phyloP scores from a whole-genome alignment of 2,329 filamentous ascomycete genomes.

The Fusarium camptoceras region DNA sequence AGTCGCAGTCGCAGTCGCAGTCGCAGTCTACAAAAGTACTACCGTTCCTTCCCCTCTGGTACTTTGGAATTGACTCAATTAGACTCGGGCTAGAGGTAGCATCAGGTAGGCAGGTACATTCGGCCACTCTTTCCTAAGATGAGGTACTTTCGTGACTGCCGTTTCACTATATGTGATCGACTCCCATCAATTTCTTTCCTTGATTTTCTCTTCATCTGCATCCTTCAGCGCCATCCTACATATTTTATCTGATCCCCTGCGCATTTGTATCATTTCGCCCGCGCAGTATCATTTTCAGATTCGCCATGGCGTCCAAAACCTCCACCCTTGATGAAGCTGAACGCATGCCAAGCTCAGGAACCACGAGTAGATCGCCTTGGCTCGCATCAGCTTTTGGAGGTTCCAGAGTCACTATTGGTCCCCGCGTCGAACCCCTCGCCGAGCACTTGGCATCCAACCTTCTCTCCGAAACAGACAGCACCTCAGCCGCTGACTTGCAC shows the following conservation, averaged over 20 bases:
- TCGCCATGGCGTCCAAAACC: slow-evolving; percentile 16
- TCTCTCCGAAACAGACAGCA: slow-evolving; percentile 53
- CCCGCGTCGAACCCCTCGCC: slow-evolving; percentile 62
- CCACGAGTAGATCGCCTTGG: slow-evolving; percentile 39
- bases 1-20: slow-evolving; percentile 1
- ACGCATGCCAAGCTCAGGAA: slow-evolving; percentile 4
- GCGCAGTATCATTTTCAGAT: background rate
- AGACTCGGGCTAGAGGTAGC: background rate
- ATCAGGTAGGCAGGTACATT: background rate
- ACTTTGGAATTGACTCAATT: background rate
- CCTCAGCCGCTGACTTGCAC: slow-evolving; percentile 61
- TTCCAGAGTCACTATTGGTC: slow-evolving; percentile 57
- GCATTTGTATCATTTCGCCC: background rate
- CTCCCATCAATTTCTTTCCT: background rate
- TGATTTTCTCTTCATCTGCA: background rate
- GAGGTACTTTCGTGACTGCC: slow-evolving; percentile 7
- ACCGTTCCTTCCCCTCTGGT: background rate
- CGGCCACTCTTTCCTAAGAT: background rate
- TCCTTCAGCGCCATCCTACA: background rate
- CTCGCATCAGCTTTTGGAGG: slow-evolving; percentile 54
- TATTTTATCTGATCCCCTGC: background rate
- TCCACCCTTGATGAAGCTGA: slow-evolving; percentile 21
- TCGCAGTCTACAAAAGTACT: background rate
- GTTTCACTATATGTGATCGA: background rate
- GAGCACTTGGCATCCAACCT: slow-evolving; percentile 47